These are phyloP conservation scores for Penicillium flavigenum DNA, from an alignment of 495 filamentous ascomycete species.

Conservation along the genomic window DNA sequence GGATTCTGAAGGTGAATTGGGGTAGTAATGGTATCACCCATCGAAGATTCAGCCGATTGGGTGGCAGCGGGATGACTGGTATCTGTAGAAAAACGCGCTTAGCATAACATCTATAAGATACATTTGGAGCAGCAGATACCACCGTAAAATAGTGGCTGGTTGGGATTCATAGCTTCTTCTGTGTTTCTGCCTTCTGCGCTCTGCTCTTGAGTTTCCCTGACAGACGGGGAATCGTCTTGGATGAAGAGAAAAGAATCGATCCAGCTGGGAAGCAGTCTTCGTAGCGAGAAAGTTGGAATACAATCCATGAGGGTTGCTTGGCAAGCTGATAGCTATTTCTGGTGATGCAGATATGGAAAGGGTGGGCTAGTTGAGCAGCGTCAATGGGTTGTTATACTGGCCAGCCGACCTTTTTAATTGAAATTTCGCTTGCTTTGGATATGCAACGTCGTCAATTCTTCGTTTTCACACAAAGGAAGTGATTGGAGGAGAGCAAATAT, in stretches of 20 bases:
- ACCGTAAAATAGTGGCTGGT: neutral
- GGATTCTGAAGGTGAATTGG: neutral
- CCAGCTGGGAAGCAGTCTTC: constrained; percentile 1
- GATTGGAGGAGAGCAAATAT: neutral
- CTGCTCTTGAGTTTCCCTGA: constrained; percentile 1
- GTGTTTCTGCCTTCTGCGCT: neutral
- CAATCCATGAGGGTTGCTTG: neutral
- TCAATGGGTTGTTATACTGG: neutral
- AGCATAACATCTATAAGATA: neutral
- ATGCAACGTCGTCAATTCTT: neutral
- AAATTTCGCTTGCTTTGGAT: neutral
- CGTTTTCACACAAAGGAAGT: neutral
- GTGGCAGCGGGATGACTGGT: neutral
- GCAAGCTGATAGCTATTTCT: neutral
- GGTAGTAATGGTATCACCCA: neutral
- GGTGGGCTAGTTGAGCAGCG: neutral
- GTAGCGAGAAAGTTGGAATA: neutral
- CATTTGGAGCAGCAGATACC: neutral
- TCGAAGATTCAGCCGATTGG: constrained; percentile 1
- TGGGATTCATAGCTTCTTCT: neutral
- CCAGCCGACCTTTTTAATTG: neutral
- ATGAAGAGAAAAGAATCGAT: neutral
- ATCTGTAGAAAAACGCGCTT: neutral
- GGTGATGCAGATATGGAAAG: neutral
- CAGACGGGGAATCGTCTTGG: neutral